Conservation (phyloP, 2,329 filamentous ascomycete genomes). For the Pezicula neosporulosa region DNA sequence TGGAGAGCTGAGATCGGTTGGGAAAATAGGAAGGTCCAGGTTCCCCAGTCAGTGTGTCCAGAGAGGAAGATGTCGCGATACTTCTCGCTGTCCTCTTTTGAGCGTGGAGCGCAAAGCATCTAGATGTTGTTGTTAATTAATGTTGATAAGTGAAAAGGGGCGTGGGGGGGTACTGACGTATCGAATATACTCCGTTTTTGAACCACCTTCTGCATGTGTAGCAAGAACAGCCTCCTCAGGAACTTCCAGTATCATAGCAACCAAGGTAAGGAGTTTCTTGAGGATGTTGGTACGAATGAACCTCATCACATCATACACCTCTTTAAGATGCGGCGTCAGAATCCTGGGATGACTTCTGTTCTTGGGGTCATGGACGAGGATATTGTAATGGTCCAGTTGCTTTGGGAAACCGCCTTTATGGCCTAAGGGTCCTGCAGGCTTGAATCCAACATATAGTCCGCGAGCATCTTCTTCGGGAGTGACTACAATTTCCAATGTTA, state of each 20-base stretch:
- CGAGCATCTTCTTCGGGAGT: conserved; percentile 26
- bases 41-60: conserved; percentile 39
- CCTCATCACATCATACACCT: conserved; percentile 25
- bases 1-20: conserved; percentile 37
- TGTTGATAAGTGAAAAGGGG: neutral
- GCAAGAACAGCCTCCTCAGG: conserved; percentile 33
- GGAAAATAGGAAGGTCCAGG: conserved; percentile 35
- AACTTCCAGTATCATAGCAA: conserved; percentile 35
- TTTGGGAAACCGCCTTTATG: conserved; percentile 15
- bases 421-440: conserved; percentile 22
- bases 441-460: conserved; percentile 27
- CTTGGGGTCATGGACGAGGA: conserved; percentile 18
- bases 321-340: conserved; percentile 19
- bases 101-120: conserved; percentile 36
- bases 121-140: neutral
- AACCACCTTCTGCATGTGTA: conserved; percentile 31
- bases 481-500: conserved; percentile 5
- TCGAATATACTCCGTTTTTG: conserved; percentile 35
- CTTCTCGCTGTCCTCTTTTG: conserved; percentile 31
- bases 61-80: conserved; percentile 35
- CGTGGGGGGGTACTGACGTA: conserved; percentile 7
- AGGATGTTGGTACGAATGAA: conserved; percentile 25
- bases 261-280: conserved; percentile 33
- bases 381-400: conserved; percentile 9
- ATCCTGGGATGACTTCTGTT: conserved; percentile 18